Evolutionary conservation across 495 filamentous ascomycete genomes (phyloP), one percentile per base, ranked within the genome.

Genomic region (Talaromyces adpressus): DNA sequence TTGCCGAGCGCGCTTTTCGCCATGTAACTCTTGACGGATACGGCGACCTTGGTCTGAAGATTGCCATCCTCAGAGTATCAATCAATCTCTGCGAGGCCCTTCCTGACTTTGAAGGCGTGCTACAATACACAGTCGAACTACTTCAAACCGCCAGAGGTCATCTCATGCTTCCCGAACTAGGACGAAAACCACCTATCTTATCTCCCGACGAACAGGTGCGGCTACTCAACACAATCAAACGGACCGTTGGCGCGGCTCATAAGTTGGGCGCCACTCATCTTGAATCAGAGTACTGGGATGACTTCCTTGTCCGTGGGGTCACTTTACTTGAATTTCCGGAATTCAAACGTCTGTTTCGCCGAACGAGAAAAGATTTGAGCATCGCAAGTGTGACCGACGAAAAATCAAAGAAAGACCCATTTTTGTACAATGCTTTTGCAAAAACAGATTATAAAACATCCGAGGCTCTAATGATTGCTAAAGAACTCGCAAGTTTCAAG

Each of bases 61-160:
- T 92, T 51, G 89, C 96, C 70, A 85, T 98, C 54, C 80, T 97
- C 4, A 85, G 89, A 62, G 84, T 85, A 23, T 95, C 92, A 68
- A 92, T 95, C 60, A 91, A 91, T 71, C 87, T 96, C 64, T 94
- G 90, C 61, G 94, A 98, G 77, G 94, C 94, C 12, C 80, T 97
- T 34, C 93, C 94, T 2, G 91, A 97, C 68, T 94, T 97, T 72
- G 81, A 87, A 56, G 94, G 92, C 8, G 91, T 97, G 20, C 75
- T 98, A 36, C 85, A 85, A 51, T 96, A 92, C 71, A 94, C 91
- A 2, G 86, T 91, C 63, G 87, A 95, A 66, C 76, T 97, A 1
- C 77, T 98, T 52, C 84, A 89, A 53, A 91, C 89, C 7, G 89
- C 90, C 23, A 69, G 76, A 59, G 91, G 92, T 25, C 90, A 89